Conservation (phyloP, 176 grass and related monocot species). For the Zea luxurians region DNA sequence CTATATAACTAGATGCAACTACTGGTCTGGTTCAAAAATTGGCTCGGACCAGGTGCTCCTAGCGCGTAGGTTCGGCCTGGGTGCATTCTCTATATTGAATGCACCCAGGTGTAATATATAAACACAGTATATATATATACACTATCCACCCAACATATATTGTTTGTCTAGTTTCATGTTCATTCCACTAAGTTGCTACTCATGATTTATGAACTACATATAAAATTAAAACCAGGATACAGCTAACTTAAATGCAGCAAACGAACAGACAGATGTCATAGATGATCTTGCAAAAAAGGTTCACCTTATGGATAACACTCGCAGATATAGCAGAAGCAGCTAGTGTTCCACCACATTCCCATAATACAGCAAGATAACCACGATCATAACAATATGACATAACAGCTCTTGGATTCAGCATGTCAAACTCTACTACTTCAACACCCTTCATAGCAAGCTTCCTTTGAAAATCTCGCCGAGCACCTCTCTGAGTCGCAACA, state of each 20-base stretch:
- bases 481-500: conserved; percentile 88
- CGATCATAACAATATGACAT: conserved; percentile 95
- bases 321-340: conserved; percentile 83
- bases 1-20: no score
- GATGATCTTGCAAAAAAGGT: conserved; percentile 8
- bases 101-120: no score
- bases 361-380: conserved; percentile 85
- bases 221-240: neutral
- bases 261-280: neutral
- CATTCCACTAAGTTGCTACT: neutral
- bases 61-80: no score
- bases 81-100: no score
- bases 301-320: conserved; percentile 92
- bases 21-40: no score
- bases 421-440: conserved; percentile 98
- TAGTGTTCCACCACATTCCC: conserved; percentile 91
- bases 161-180: neutral
- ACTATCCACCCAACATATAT: neutral
- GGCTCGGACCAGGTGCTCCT: no score
- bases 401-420: conserved; percentile 86
- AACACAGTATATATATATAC: neutral
- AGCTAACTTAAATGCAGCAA: neutral
- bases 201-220: neutral
- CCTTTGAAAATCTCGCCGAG: conserved; percentile 81
- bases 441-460: conserved; percentile 86